Percentiles rank a stretch among this genome's conserved stretches.
These are phyloP conservation scores for Colletotrichum eremochloae DNA, from an alignment of 2,329 filamentous ascomycete genomes.

Conservation along the genomic window DNA sequence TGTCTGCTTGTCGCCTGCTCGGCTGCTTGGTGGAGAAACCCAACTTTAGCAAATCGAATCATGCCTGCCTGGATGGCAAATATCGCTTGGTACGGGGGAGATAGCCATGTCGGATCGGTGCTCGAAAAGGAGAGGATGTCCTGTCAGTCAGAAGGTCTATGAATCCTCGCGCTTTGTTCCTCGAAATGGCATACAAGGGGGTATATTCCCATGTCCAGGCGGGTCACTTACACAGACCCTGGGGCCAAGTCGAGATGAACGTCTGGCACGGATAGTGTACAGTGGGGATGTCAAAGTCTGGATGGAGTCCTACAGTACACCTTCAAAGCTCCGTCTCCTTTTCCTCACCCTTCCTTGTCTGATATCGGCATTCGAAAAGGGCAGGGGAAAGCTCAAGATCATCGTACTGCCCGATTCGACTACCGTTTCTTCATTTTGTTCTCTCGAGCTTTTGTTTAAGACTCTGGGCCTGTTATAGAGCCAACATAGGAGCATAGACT, in stretches of 20 bases:
- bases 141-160: background rate
- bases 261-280: constrained; percentile 8
- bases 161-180: constrained; percentile 8
- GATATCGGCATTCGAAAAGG: background rate
- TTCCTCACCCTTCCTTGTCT: background rate
- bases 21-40: constrained; percentile 13
- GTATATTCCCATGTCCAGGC: constrained; percentile 14
- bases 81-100: constrained; percentile 14
- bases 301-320: background rate
- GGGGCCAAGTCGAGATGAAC: background rate
- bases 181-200: background rate
- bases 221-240: constrained; percentile 9
- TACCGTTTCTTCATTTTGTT: background rate
- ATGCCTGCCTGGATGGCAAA: background rate
- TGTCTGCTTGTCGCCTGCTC: background rate
- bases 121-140: constrained; percentile 12
- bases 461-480: background rate
- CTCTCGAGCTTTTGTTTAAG: background rate
- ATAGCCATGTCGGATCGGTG: constrained; percentile 3
- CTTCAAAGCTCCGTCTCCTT: background rate
- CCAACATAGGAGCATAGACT: background rate
- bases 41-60: background rate
- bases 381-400: background rate
- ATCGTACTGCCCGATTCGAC: background rate
- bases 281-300: no score